Percentiles rank a stretch among this genome's conserved stretches.
phyloP scores from a whole-genome alignment of 768 basidiomycete species.

The Trametes maxima region DNA sequence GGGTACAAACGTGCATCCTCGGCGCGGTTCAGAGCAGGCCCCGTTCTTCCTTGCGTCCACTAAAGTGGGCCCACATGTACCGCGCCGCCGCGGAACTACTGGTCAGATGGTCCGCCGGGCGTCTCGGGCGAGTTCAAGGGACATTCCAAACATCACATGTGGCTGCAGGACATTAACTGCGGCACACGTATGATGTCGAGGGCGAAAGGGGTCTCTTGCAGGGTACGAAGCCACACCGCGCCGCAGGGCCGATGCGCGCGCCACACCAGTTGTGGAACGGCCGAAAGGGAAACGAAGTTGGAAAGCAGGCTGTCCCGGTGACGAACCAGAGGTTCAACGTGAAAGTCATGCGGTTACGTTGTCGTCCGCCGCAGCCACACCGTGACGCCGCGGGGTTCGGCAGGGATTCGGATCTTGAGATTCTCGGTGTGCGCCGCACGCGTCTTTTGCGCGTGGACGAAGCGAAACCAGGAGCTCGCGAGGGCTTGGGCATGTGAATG shows the following conservation, averaged over 20 bases:
- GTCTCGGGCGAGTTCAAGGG: too few species aligned
- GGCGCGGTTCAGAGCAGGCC: too few species aligned
- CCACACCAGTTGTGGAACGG: too few species aligned
- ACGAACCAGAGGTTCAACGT: neutral
- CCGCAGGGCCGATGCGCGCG: neutral
- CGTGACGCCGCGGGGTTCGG: constrained; percentile 4
- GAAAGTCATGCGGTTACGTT: neutral
- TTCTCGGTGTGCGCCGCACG: neutral
- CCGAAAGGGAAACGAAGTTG: too few species aligned
- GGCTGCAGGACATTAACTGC: neutral
- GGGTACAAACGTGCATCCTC: too few species aligned
- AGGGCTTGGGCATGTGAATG: neutral
- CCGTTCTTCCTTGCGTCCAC: too few species aligned
- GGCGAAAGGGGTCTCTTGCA: neutral
- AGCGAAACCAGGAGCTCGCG: neutral
- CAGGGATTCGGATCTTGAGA: constrained; percentile 14
- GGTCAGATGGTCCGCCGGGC: too few species aligned
- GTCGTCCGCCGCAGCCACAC: neutral
- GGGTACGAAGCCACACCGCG: neutral
- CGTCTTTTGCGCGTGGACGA: neutral
- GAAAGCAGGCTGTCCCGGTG: too few species aligned
- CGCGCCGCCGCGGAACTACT: too few species aligned
- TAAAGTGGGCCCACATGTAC: too few species aligned
- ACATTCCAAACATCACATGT: neutral
- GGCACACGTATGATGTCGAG: neutral